These are phyloP conservation scores for Rutstroemia sydowiana DNA, from an alignment of 2,329 filamentous ascomycete genomes.

Conservation along the genomic window DNA sequence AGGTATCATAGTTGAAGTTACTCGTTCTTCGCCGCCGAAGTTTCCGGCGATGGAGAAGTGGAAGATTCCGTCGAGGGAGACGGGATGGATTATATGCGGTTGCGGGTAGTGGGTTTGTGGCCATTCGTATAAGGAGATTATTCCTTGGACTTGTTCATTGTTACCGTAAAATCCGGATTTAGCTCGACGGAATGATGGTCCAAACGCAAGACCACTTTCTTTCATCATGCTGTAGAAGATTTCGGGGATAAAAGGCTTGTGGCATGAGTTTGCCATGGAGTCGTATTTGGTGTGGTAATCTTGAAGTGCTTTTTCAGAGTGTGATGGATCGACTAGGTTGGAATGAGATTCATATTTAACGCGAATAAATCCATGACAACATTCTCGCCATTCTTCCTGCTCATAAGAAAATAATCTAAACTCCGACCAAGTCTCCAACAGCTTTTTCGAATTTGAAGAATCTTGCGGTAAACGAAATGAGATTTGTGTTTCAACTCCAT, in stretches of 20 bases:
- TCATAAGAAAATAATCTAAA: constrained; percentile 1
- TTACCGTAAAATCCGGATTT: background rate
- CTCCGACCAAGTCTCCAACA: background rate
- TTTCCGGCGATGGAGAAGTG: background rate
- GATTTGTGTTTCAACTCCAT: constrained; percentile 17
- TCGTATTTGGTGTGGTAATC: background rate
- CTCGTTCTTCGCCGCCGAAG: background rate
- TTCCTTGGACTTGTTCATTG: background rate
- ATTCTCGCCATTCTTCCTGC: background rate
- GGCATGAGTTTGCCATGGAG: background rate
- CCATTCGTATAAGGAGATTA: background rate
- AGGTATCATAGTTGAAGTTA: background rate
- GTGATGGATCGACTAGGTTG: background rate
- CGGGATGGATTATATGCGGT: constrained; percentile 47
- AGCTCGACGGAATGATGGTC: background rate
- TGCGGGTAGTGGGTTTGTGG: constrained; percentile 27
- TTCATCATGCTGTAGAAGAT: background rate
- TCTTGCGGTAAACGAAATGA: background rate
- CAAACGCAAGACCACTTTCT: background rate
- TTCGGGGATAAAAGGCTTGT: background rate
- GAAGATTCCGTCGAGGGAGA: constrained; percentile 39
- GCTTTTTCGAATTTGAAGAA: background rate
- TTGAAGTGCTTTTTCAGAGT: background rate
- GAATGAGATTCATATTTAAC: background rate
- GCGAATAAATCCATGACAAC: constrained; percentile 2